A percentile compares a stretch with the other conserved stretches of the same genome.
These are phyloP conservation scores for Staphylotrichum tortipilum DNA, from an alignment of 495 filamentous ascomycete species.

Conservation along the genomic window DNA sequence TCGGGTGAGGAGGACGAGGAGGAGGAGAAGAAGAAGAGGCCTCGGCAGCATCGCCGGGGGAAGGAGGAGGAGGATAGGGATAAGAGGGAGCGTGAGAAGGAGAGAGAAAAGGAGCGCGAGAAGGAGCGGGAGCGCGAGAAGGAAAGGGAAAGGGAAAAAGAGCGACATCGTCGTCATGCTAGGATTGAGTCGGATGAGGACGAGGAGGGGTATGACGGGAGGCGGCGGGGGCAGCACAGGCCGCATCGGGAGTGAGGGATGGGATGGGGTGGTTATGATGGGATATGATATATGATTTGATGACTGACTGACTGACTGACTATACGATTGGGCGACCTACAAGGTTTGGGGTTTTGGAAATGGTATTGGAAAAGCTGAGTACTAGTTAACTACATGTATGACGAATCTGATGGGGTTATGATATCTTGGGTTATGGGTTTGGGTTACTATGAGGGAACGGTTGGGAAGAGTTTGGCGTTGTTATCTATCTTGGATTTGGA, in stretches of 20 bases:
- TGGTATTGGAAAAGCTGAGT: no score
- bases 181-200: slow-evolving; percentile 14
- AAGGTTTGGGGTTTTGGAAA: not conserved
- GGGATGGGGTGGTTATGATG: no score
- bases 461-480: no score
- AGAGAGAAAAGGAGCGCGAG: not conserved
- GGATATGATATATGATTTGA: not conserved
- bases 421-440: no score
- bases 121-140: slow-evolving; percentile 7
- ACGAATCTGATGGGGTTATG: no score
- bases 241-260: not conserved
- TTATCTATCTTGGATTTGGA: no score
- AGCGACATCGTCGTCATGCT: slow-evolving; percentile 13
- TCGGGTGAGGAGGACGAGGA: slow-evolving; percentile 9
- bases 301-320: not conserved
- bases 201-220: slow-evolving; percentile 8
- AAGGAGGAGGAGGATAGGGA: slow-evolving; percentile 12
- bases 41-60: slow-evolving; percentile 16
- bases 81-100: not conserved
- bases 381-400: no score
- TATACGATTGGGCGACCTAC: not conserved
- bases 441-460: no score
- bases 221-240: not conserved
- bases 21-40: slow-evolving; percentile 7
- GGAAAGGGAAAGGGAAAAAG: slow-evolving; percentile 2